Conservation (phyloP, 768 basidiomycete genomes). For the Austroboletus festivus region DNA sequence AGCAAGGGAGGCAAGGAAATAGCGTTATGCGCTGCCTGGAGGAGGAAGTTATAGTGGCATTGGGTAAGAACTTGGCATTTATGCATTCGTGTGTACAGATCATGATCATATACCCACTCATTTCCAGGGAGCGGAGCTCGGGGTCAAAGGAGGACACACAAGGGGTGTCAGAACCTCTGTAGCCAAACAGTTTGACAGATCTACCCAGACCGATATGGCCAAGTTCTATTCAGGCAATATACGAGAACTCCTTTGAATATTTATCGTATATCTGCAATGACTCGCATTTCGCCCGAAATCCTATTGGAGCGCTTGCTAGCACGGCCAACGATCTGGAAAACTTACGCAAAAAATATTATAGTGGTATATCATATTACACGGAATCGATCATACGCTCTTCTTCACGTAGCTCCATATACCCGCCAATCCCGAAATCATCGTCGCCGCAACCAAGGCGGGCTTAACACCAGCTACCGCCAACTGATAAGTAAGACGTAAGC, state of each 20-base stretch:
- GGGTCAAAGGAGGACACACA: slow-evolving; percentile 38
- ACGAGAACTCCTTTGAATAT: slow-evolving; percentile 31
- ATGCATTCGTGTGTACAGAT: slow-evolving; percentile 35
- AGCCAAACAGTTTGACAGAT: slow-evolving; percentile 36
- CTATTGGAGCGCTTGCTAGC: slow-evolving; percentile 31
- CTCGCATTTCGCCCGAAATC: slow-evolving; percentile 13
- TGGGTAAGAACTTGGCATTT: slow-evolving; percentile 37
- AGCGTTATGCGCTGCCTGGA: slow-evolving; percentile 21
- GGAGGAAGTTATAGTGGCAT: slow-evolving; percentile 30
- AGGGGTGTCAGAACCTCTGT: slow-evolving; percentile 34
- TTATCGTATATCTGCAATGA: slow-evolving; percentile 20
- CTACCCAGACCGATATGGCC: slow-evolving; percentile 34
- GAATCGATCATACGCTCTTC: slow-evolving; percentile 68
- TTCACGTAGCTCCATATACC: slow-evolving; percentile 96
- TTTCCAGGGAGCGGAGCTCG: slow-evolving; percentile 41
- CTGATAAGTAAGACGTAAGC: slow-evolving; percentile 37
- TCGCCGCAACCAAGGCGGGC: slow-evolving; percentile 86
- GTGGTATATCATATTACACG: slow-evolving; percentile 38
- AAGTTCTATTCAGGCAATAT: slow-evolving; percentile 30
- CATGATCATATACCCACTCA: slow-evolving; percentile 37
- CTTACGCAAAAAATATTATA: slow-evolving; percentile 49
- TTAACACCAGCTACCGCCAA: slow-evolving; percentile 80
- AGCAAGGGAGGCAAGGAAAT: slow-evolving; percentile 20
- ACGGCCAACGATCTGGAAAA: slow-evolving; percentile 8
- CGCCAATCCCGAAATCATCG: slow-evolving; percentile 84